A percentile compares a stretch with the other conserved stretches of the same genome.
Conservation (phyloP, 352 stramenopile genomes). For the Plasmopara viticola region DNA sequence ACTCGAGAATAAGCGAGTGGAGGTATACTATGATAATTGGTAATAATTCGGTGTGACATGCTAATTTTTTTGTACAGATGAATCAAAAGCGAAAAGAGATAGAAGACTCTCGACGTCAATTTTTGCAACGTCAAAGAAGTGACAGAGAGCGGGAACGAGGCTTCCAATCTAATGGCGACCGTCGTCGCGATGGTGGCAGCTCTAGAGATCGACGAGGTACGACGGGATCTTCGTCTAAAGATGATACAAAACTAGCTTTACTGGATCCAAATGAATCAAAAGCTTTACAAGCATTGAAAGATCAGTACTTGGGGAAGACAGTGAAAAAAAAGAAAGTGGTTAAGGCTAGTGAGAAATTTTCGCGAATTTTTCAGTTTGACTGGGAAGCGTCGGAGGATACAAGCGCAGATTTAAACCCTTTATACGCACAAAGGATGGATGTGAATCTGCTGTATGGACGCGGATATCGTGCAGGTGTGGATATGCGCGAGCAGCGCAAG, state of each 20-base stretch:
- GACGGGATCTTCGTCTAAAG: constrained; percentile 9
- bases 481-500: constrained; percentile 91
- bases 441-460: constrained; percentile 89
- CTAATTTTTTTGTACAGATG: constrained; percentile 27
- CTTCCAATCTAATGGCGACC: constrained; percentile 12
- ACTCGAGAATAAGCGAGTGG: constrained; percentile 62
- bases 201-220: constrained; percentile 8
- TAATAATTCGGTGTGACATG: background rate
- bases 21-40: constrained; percentile 18
- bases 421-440: constrained; percentile 86
- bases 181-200: constrained; percentile 11
- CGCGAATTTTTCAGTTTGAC: constrained; percentile 92
- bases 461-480: constrained; percentile 89
- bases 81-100: constrained; percentile 48
- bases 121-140: constrained; percentile 50
- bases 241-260: constrained; percentile 13
- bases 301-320: constrained; percentile 87
- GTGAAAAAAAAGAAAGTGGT: constrained; percentile 85
- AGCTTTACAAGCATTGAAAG: constrained; percentile 75
- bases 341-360: constrained; percentile 91
- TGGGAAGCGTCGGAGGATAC: constrained; percentile 92
- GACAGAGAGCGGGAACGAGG: constrained; percentile 25
- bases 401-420: constrained; percentile 83
- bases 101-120: constrained; percentile 53
- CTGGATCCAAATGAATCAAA: constrained; percentile 54